Conservation (phyloP, 2,329 filamentous ascomycete species). For the Aspergillus pseudoviridinutans region DNA sequence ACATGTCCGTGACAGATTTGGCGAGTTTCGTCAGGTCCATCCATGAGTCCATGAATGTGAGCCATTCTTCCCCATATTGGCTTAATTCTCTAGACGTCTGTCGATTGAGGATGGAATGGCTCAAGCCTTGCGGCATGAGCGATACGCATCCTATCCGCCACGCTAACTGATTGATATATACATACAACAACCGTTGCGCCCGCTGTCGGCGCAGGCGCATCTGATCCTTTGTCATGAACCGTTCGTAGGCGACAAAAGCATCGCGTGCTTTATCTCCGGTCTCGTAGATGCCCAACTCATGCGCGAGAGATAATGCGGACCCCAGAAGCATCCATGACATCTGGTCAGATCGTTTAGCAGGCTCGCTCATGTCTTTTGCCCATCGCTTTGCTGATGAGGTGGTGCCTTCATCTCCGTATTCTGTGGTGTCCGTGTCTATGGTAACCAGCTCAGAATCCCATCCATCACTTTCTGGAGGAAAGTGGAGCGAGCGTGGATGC, state of each 20-base stretch:
- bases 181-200: conserved; percentile 39
- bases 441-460: conserved; percentile 53
- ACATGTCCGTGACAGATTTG: conserved; percentile 51
- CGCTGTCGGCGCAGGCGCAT: conserved; percentile 32
- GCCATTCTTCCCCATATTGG: conserved; percentile 45
- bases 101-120: conserved; percentile 29
- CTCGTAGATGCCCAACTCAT: conserved; percentile 51
- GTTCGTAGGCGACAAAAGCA: conserved; percentile 18
- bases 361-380: conserved; percentile 53
- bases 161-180: conserved; percentile 51
- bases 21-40: conserved; percentile 46
- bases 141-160: conserved; percentile 51
- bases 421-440: conserved; percentile 34
- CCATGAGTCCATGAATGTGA: conserved; percentile 52
- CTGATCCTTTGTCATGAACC: conserved; percentile 26
- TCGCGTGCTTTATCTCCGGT: conserved; percentile 34
- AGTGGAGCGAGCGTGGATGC: conserved; percentile 51
- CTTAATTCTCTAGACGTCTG: conserved; percentile 33
- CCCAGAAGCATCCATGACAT: conserved; percentile 61
- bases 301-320: conserved; percentile 50
- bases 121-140: conserved; percentile 46
- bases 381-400: conserved; percentile 39
- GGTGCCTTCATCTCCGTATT: conserved; percentile 23
- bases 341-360: conserved; percentile 52
- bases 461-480: conserved; percentile 50